phyloP scores from a whole-genome alignment of 495 filamentous ascomycete genomes.

The Astrocystis sublimbata region DNA sequence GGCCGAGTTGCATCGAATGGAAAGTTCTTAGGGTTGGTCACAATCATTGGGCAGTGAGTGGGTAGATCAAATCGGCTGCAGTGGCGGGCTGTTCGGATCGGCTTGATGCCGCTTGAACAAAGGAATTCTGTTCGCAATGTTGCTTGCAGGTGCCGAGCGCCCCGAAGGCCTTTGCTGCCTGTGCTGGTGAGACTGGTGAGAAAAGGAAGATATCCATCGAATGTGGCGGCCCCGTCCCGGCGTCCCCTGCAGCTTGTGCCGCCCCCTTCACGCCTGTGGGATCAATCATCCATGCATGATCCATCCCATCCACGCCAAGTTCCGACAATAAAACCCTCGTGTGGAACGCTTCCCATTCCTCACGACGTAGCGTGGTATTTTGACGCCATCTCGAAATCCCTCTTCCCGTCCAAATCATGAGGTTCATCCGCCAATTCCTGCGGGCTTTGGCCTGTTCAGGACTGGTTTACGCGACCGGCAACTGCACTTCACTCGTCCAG shows the following conservation, averaged over 20 bases:
- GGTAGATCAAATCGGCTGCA: no score
- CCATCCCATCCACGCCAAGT: conserved; percentile 6
- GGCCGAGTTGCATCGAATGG: no score
- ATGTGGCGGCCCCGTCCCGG: background rate
- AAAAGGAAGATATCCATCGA: background rate
- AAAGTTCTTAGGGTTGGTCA: background rate
- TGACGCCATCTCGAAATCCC: background rate
- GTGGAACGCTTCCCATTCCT: background rate
- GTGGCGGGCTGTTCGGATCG: no score
- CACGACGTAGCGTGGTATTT: conserved; percentile 4
- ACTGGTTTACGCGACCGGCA: background rate
- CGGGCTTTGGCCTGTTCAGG: conserved; percentile 3
- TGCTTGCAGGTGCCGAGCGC: no score
- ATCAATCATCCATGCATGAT: no score
- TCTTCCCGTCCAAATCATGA: background rate
- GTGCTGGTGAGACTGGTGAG: background rate
- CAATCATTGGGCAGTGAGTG: no score
- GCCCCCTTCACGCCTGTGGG: conserved; percentile 4
- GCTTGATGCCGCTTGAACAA: no score
- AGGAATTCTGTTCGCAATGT: no score
- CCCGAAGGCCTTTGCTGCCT: no score
- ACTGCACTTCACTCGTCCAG: background rate
- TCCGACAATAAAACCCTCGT: conserved; percentile 2
- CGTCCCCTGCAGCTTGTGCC: background rate
- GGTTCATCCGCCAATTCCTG: background rate